Base-by-base conservation (phyloP, 1,139 yeast species). In the Protomyces pachydermus region DNA sequence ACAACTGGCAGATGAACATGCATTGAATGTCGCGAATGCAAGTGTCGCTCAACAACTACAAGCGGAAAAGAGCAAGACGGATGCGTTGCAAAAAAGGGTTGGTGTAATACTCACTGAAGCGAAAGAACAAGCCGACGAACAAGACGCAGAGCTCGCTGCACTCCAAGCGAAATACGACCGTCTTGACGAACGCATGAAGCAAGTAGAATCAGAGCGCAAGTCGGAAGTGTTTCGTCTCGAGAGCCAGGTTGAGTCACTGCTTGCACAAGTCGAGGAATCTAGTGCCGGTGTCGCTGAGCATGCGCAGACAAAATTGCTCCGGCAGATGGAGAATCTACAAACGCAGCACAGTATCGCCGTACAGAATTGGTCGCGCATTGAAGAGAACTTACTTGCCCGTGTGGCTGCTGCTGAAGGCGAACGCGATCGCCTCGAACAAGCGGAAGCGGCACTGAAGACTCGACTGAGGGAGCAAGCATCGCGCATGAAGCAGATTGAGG, bases 301-400 rank as follows among this genome's bases (percentile, higher is more conserved):
- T 14, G 65, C 67, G 16, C 82, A 77, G 65, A 72, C 70, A 18
- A 72, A 72, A 42, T 66, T 75, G 20, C 68, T 75, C 42, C 72
- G 76, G 10, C 77, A 81, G 58, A 79, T 83, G 67, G 87, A 84
- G 64, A 78, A 80, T 16, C 72, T 88, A 32, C 91, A 87, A 70
- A 78, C 82, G 10, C 91, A 86, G 70, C 86, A 85, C 71, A 78
- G 85, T 6, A 80, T 84, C 25, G 87, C 91, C 0, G 82, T 82
- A 61, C 85, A 82, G 64, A 84, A 83, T 71, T 87, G 91, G 90
- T 81, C 82, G 61, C 77, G 80, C 14, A 81, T 85, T 46, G 91
- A 87, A 70, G 75, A 82, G 35, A 79, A 80, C 42, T 74, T 86
- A 64, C 76, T 80, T 57, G 71, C 74, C 16, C 82, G 82, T 65